Percentiles rank a stretch among this genome's conserved stretches.
phyloP scores from a whole-genome alignment of 2,329 filamentous ascomycete species.

The Falciphora oryzae region DNA sequence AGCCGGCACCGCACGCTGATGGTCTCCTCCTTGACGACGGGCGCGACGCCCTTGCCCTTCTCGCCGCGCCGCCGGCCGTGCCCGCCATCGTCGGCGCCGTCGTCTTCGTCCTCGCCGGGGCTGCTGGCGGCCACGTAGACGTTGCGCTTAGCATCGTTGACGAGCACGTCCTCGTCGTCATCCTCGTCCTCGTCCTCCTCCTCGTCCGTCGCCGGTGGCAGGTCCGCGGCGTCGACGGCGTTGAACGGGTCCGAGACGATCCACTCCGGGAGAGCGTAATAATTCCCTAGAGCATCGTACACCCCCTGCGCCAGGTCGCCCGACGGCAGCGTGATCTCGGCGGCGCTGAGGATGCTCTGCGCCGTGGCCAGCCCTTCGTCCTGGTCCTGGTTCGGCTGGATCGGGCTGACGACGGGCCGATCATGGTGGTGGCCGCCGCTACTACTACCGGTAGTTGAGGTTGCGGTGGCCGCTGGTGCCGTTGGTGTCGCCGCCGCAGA shows the following conservation, averaged over 20 bases:
- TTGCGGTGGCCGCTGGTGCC: background rate
- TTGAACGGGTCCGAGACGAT: conserved; percentile 64
- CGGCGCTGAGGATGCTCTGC: conserved; percentile 74
- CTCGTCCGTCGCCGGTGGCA: conserved; percentile 22
- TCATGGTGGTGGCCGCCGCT: conserved; percentile 19
- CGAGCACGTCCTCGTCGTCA: conserved; percentile 10
- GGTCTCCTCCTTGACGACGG: conserved; percentile 38
- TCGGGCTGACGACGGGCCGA: background rate
- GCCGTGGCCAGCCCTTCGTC: conserved; percentile 55
- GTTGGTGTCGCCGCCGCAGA: background rate
- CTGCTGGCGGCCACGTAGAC: conserved; percentile 1
- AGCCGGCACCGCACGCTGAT: conserved; percentile 56
- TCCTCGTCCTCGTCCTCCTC: conserved; percentile 18
- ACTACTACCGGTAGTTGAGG: background rate
- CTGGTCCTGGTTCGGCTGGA: conserved; percentile 24
- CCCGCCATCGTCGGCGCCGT: conserved; percentile 12
- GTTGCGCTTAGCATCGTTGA: background rate
- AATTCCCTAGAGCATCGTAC: conserved; percentile 65
- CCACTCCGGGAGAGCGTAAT: conserved; percentile 63
- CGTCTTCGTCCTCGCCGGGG: conserved; percentile 6
- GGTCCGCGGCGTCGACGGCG: conserved; percentile 27
- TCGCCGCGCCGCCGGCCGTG: conserved; percentile 34
- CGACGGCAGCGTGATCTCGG: conserved; percentile 67
- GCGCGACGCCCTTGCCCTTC: conserved; percentile 45
- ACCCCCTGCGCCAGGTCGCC: conserved; percentile 66